Evolutionary conservation across 116 monocot genomes (phyloP).

Genomic region (Dioscorea cayenensis): DNA sequence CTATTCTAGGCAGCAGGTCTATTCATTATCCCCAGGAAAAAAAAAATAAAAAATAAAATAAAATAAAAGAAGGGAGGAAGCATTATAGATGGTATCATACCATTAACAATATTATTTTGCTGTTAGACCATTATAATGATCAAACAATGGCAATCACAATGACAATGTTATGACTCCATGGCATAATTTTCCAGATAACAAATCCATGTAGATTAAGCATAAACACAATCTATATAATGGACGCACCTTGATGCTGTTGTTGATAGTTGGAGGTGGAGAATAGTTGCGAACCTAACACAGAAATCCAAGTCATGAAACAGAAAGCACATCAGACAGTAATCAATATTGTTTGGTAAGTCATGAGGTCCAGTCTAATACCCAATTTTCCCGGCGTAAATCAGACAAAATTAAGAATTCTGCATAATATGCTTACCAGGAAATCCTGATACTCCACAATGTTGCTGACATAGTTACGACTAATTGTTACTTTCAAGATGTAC

Average conservation of each 20-base stretch:
- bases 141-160: no score
- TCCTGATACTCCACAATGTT: constrained; percentile 88
- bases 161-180: no score
- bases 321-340: not conserved
- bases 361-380: not conserved
- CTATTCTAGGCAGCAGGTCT: no score
- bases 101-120: no score
- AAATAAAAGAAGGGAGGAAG: no score
- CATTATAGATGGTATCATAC: no score
- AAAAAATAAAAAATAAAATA: no score
- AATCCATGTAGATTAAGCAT: no score
- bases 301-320: not conserved
- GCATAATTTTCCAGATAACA: no score
- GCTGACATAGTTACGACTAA: constrained; percentile 77
- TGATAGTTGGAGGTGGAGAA: constrained; percentile 75
- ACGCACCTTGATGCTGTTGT: constrained; percentile 95
- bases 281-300: constrained; percentile 62
- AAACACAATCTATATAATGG: no score
- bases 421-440: constrained; percentile 59
- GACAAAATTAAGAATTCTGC: not conserved
- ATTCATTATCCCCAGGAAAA: no score
- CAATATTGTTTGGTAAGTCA: not conserved
- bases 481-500: constrained; percentile 83
- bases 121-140: no score
- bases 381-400: not conserved